Conservation (phyloP, 202 grass and related monocot species). For the Panicum virgatum region DNA sequence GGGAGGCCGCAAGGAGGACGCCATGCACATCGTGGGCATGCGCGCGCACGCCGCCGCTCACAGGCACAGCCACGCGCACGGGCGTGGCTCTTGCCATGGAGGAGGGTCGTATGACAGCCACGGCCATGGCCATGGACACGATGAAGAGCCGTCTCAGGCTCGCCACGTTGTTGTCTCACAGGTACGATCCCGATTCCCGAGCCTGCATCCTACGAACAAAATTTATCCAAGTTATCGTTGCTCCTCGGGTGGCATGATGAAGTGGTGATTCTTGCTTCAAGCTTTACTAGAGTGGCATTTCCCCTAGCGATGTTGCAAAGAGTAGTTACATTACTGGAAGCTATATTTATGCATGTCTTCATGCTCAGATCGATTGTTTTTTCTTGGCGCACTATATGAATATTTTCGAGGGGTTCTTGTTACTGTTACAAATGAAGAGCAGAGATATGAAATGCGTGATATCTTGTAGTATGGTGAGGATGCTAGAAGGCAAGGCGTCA, state of each 20-base stretch:
- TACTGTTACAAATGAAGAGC: background rate
- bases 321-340: background rate
- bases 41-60: conserved; percentile 64
- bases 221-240: background rate
- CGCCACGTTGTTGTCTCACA: conserved; percentile 69
- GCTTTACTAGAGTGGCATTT: background rate
- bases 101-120: conserved; percentile 26
- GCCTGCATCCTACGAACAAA: background rate
- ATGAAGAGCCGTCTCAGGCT: conserved; percentile 50
- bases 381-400: background rate
- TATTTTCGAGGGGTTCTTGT: background rate
- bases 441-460: background rate
- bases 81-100: conserved; percentile 1
- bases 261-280: background rate
- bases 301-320: background rate
- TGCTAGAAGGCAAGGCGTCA: background rate
- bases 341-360: background rate
- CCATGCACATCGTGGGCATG: conserved; percentile 73
- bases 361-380: background rate
- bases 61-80: conserved; percentile 46
- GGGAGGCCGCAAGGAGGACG: conserved; percentile 27
- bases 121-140: conserved; percentile 23
- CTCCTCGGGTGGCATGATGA: background rate
- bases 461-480: background rate
- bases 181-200: conserved; percentile 41